phyloP scores from a whole-genome alignment of 345 rosid genomes.

The Eucalyptus cloeziana region DNA sequence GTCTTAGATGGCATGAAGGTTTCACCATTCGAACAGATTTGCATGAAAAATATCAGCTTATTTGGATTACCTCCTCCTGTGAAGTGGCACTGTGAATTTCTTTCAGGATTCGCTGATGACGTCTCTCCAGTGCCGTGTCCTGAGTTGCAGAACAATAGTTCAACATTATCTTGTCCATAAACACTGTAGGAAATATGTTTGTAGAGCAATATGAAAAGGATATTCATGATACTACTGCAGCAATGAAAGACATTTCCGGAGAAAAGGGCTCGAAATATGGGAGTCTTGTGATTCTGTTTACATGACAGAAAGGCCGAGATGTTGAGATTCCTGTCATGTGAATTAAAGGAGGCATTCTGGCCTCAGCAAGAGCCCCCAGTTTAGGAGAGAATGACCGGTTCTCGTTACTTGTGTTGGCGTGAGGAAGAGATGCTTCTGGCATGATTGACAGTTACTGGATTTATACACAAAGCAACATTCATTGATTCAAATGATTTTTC shows the following conservation, averaged over 20 bases:
- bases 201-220: background rate
- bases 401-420: background rate
- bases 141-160: conserved; percentile 39
- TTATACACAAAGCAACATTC: background rate
- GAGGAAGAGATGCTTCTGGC: background rate
- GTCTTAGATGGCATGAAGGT: conserved; percentile 58
- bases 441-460: background rate
- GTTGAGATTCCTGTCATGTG: background rate
- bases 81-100: conserved; percentile 73
- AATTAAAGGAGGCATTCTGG: background rate
- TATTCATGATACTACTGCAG: background rate
- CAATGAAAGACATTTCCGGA: background rate
- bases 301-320: background rate
- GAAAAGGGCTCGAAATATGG: background rate
- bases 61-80: conserved; percentile 32
- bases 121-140: conserved; percentile 63
- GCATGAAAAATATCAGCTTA: conserved; percentile 65
- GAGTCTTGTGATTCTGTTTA: background rate
- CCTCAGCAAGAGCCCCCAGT: background rate
- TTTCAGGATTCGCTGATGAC: conserved; percentile 50
- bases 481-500: background rate
- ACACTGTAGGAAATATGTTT: background rate
- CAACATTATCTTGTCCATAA: conserved; percentile 7
- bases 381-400: background rate
- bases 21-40: conserved; percentile 50